A percentile compares a stretch with the other conserved stretches of the same genome.
These are phyloP conservation scores for Macrocybe sp. DNA, from an alignment of 1,284 basidiomycete species.

Conservation along the genomic window DNA sequence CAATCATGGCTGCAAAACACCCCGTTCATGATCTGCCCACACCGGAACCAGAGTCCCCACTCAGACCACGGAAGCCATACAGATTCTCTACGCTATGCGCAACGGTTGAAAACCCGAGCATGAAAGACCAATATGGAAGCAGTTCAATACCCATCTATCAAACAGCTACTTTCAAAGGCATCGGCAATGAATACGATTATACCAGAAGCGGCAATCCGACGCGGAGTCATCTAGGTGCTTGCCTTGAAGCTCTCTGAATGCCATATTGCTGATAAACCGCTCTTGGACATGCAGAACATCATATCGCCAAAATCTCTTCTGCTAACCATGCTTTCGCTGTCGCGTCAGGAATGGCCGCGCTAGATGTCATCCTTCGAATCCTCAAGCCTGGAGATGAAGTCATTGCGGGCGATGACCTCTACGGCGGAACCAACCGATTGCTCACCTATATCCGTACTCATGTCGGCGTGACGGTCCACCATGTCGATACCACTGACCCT, in stretches of 20 bases:
- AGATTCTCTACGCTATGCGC: slow-evolving; percentile 85
- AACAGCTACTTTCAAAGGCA: slow-evolving; percentile 96
- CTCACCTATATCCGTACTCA: slow-evolving; percentile 88
- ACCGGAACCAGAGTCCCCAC: slow-evolving; percentile 72
- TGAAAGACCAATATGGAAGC: slow-evolving; percentile 95
- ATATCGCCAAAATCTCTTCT: slow-evolving; percentile 92
- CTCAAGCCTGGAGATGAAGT: slow-evolving; percentile 94
- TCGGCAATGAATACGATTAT: slow-evolving; percentile 91
- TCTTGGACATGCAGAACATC: slow-evolving; percentile 63
- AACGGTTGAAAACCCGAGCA: slow-evolving; percentile 82
- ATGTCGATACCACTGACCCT: slow-evolving; percentile 90
- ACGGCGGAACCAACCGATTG: slow-evolving; percentile 96
- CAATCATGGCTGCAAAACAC: slow-evolving; percentile 13
- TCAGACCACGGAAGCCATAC: slow-evolving; percentile 63
- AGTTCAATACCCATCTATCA: slow-evolving; percentile 97
- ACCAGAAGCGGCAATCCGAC: slow-evolving; percentile 96
- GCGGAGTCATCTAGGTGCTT: slow-evolving; percentile 85
- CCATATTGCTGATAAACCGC: slow-evolving; percentile 3
- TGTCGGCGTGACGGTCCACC: slow-evolving; percentile 86
- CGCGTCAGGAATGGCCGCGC: slow-evolving; percentile 96
- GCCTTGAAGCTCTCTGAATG: background rate
- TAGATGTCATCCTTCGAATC: slow-evolving; percentile 92
- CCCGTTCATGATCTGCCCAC: slow-evolving; percentile 47
- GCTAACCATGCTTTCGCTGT: slow-evolving; percentile 88
- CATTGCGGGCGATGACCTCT: slow-evolving; percentile 96